phyloP scores from a whole-genome alignment of 1,284 basidiomycete genomes.

The Cryptococcus deneoformans region DNA sequence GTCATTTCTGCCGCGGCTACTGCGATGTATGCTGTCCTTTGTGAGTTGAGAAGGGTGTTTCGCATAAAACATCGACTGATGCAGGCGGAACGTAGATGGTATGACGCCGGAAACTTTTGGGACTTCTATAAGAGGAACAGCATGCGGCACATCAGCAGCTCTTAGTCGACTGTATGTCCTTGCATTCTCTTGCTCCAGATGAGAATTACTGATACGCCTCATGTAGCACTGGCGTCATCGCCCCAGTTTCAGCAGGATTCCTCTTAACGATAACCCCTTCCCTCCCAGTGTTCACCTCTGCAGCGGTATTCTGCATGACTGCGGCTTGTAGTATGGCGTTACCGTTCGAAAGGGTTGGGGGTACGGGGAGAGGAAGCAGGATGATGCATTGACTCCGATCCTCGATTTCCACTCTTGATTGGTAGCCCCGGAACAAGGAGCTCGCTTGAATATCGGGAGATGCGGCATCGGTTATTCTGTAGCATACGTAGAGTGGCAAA shows the following conservation, averaged over 20 bases:
- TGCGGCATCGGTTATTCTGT: no score
- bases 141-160: slow-evolving; percentile 86
- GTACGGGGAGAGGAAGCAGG: slow-evolving; percentile 12
- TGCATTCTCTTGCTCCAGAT: not conserved
- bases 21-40: slow-evolving; percentile 88
- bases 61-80: not conserved
- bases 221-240: slow-evolving; percentile 80
- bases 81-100: slow-evolving; percentile 46
- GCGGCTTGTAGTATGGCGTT: slow-evolving; percentile 66
- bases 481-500: no score
- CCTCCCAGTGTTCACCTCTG: slow-evolving; percentile 75
- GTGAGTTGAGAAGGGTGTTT: slow-evolving; percentile 54
- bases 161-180: slow-evolving; percentile 72
- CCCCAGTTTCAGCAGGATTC: slow-evolving; percentile 79
- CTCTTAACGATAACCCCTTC: slow-evolving; percentile 68
- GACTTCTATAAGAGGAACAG: slow-evolving; percentile 80
- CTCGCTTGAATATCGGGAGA: no score
- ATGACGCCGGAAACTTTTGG: slow-evolving; percentile 91
- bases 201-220: not conserved
- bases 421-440: no score
- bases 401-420: no score
- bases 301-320: slow-evolving; percentile 65
- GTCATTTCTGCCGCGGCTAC: slow-evolving; percentile 79
- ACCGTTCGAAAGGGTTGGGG: slow-evolving; percentile 43
- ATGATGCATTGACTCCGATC: slow-evolving; percentile 9